Evolutionary conservation across 495 filamentous ascomycete species (phyloP).

Genomic region (Aspergillus sclerotiicarbonarius): DNA sequence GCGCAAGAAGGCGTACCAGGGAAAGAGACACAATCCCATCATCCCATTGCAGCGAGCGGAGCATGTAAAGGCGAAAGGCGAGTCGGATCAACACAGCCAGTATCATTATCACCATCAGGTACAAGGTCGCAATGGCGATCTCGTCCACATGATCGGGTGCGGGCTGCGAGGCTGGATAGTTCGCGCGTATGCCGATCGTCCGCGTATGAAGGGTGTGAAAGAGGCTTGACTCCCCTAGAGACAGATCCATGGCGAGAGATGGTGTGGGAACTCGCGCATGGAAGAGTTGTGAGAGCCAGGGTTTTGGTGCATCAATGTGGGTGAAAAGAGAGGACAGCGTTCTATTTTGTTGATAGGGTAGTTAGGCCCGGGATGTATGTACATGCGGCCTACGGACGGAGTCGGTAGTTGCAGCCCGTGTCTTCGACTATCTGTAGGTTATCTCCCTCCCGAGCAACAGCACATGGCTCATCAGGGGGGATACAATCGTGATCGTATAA

Average conservation of each 20-base stretch:
- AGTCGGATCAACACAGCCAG: not conserved
- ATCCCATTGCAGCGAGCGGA: conserved; percentile 1
- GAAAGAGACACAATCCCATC: not conserved
- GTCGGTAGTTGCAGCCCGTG: too few species aligned
- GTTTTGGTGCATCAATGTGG: not conserved
- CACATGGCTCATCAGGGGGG: not conserved
- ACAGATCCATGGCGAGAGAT: not conserved
- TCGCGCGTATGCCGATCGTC: not conserved
- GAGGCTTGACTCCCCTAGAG: not conserved
- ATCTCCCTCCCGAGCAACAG: not conserved
- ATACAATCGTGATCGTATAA: not conserved
- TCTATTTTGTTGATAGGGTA: too few species aligned
- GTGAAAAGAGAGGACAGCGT: too few species aligned
- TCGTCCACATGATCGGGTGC: not conserved
- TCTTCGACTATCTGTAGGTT: too few species aligned
- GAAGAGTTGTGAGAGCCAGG: not conserved
- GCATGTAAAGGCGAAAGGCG: not conserved
- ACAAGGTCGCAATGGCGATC: not conserved
- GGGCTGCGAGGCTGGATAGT: not conserved
- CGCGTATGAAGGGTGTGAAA: not conserved
- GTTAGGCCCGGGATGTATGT: too few species aligned
- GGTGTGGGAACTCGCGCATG: not conserved
- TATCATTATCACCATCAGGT: not conserved
- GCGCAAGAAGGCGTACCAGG: not conserved
- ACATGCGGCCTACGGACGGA: too few species aligned